Evolutionary conservation across 2,329 filamentous ascomycete genomes (phyloP).

Genomic region (Cladophialophora yegresii): DNA sequence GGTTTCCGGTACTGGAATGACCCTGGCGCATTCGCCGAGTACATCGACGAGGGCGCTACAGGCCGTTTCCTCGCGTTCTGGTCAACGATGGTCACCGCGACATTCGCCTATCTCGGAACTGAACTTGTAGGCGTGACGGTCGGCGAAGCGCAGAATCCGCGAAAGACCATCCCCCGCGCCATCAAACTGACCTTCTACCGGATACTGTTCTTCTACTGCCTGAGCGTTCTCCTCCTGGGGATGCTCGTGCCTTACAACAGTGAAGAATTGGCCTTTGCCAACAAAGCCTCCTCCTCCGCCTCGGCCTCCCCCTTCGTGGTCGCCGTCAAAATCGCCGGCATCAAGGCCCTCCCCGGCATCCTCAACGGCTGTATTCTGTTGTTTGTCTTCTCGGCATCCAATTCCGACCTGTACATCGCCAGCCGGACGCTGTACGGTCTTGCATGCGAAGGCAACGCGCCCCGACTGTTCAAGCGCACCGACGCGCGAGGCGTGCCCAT

Average conservation of each 20-base stretch:
- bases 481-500: slow-evolving; percentile 72
- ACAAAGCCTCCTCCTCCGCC: slow-evolving; percentile 47
- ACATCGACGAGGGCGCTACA: slow-evolving; percentile 64
- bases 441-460: slow-evolving; percentile 70
- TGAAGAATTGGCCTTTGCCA: slow-evolving; percentile 61
- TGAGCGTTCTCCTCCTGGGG: slow-evolving; percentile 72
- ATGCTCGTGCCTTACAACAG: slow-evolving; percentile 76
- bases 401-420: slow-evolving; percentile 59
- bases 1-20: slow-evolving; percentile 68
- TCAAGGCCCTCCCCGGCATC: slow-evolving; percentile 58
- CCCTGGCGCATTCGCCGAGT: slow-evolving; percentile 60
- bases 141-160: slow-evolving; percentile 76
- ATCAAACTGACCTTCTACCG: slow-evolving; percentile 81
- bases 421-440: slow-evolving; percentile 66
- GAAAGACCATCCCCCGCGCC: slow-evolving; percentile 72
- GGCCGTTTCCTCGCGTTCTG: slow-evolving; percentile 62
- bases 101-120: slow-evolving; percentile 76
- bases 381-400: slow-evolving; percentile 59
- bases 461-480: slow-evolving; percentile 69
- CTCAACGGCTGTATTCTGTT: slow-evolving; percentile 61
- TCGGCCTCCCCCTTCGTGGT: slow-evolving; percentile 65
- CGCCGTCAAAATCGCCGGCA: slow-evolving; percentile 59
- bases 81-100: slow-evolving; percentile 71
- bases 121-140: slow-evolving; percentile 78
- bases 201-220: slow-evolving; percentile 76